Base-by-base conservation (phyloP, 2,329 filamentous ascomycete species). In the Chaetomium sp. region DNA sequence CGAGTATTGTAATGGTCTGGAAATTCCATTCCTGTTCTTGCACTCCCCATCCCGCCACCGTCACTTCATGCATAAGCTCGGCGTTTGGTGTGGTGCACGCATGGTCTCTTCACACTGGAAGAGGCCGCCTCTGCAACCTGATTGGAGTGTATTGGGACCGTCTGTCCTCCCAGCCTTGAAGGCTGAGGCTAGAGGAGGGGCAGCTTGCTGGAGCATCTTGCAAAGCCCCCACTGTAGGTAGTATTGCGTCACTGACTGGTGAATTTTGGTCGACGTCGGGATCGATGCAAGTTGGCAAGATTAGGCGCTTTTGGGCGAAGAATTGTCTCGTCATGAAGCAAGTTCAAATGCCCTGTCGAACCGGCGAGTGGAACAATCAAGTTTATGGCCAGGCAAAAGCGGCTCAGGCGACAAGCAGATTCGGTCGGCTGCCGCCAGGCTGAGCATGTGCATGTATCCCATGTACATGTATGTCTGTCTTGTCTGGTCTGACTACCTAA, bases 211-310 rank as follows among this genome's bases (percentile, higher is more conserved):
- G 46, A 19, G 14, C 45, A 35, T 27, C 19, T 19, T 35, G 32
- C 42, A 45, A 27, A 27, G 19, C 19, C 34, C 34, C 19, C 27
- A 14, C 54, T 61, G 57, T 51, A 54, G 5, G 57, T 51, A 54
- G 5, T 10, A 59, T 61, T 59, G 53, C 57, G 51, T 61, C 57
- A 61, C 57, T 27, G n/a, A 27, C 19, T 2, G 19, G 19, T 27
- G 19, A 27, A 27, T 27, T 27, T 27, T 27, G 19, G 19, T 27
- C 19, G 19, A 27, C 19, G 19, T 3, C 19, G 2, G 19, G 19
- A 27, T 27, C 19, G 19, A 27, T 27, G 19, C 19, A 27, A 3
- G 19, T 2, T 27, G 2, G 19, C 19, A 27, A 27, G 19, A 27
- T 27, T 27, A 27, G 3, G 19, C 19, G 19, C 19, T 27, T 27